phyloP scores from a whole-genome alignment of 768 basidiomycete genomes.

The Trametes gibbosa region DNA sequence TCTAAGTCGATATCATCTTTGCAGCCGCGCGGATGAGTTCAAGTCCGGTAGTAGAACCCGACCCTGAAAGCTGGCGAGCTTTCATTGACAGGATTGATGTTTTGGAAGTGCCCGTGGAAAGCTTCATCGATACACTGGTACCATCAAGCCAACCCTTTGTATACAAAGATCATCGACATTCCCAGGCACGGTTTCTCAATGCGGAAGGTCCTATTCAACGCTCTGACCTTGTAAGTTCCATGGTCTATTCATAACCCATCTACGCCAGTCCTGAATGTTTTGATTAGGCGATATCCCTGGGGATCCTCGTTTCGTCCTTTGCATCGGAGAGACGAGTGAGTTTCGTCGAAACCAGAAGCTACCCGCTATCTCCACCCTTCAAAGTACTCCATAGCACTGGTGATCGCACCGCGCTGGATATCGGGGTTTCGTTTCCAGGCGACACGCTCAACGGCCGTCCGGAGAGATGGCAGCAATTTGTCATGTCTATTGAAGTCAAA shows the following conservation, averaged over 20 bases:
- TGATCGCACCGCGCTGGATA: background rate
- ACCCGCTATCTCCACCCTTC: background rate
- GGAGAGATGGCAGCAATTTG: background rate
- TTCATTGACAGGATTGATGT: background rate
- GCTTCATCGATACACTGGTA: background rate
- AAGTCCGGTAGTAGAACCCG: background rate
- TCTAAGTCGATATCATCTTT: too few species aligned
- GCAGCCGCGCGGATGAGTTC: too few species aligned
- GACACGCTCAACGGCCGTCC: background rate
- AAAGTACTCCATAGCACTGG: background rate
- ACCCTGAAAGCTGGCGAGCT: background rate
- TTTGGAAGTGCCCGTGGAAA: background rate
- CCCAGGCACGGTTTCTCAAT: background rate
- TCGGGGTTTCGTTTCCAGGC: conserved; percentile 6
- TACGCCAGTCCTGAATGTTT: too few species aligned
- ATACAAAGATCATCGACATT: background rate
- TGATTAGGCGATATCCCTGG: background rate
- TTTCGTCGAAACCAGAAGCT: background rate
- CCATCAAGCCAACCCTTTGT: background rate
- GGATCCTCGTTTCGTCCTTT: background rate
- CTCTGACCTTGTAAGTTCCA: too few species aligned
- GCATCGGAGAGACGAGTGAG: background rate
- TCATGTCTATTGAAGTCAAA: conserved; percentile 6
- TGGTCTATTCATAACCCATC: too few species aligned
- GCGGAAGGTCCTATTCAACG: background rate